Conservation (phyloP, 257 asterid species). For the Linderniella brevidens region DNA sequence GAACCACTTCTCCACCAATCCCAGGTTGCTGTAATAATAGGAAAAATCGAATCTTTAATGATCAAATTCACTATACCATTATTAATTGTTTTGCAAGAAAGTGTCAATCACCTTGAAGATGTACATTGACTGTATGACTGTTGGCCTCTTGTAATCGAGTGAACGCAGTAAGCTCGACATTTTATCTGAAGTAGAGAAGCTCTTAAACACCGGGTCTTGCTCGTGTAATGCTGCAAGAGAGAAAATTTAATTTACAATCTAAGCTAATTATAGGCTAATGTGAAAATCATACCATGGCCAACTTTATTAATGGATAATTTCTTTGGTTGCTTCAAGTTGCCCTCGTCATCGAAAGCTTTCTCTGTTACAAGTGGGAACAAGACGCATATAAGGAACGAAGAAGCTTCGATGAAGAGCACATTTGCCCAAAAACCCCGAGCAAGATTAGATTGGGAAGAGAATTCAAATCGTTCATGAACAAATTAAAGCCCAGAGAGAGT, state of each 20-base stretch:
- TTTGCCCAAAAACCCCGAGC: not conserved
- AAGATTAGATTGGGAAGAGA: not conserved
- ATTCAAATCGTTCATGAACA: not conserved
- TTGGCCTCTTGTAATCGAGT: slow-evolving; percentile 44
- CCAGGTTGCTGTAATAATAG: slow-evolving; percentile 51
- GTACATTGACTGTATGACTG: slow-evolving; percentile 60
- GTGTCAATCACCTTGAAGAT: slow-evolving; percentile 45
- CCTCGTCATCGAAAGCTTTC: slow-evolving; percentile 65
- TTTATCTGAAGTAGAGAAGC: slow-evolving; percentile 50
- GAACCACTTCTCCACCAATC: slow-evolving; percentile 77
- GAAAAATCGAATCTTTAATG: too few relatives aligned
- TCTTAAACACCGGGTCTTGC: slow-evolving; percentile 44
- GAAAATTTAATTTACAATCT: not conserved
- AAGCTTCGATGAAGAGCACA: not conserved
- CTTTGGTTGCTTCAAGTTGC: slow-evolving; percentile 68
- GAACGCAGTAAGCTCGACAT: slow-evolving; percentile 31
- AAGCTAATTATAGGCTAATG: too few relatives aligned
- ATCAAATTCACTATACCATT: too few relatives aligned
- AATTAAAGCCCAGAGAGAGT: not conserved
- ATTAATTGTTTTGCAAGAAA: too few relatives aligned
- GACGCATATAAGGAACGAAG: not conserved
- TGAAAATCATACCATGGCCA: slow-evolving; percentile 48
- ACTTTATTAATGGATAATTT: slow-evolving; percentile 71
- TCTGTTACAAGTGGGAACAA: slow-evolving; percentile 31
- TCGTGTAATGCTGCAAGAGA: slow-evolving; percentile 47